phyloP scores from a whole-genome alignment of 2,329 filamentous ascomycete species.

The Cordyceps fumosorosea region DNA sequence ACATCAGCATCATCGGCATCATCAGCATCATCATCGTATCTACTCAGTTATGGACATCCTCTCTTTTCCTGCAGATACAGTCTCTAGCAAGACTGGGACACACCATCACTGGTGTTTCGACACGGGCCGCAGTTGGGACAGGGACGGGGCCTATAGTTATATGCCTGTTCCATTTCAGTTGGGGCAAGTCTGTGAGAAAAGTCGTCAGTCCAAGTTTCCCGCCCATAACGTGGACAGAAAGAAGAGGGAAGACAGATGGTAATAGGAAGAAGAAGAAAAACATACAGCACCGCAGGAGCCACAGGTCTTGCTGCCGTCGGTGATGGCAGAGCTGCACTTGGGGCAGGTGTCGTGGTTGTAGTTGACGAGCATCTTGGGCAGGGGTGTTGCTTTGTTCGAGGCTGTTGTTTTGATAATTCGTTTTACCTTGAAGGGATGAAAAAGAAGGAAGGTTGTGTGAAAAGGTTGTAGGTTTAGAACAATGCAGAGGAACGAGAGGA shows the following conservation, averaged over 20 bases:
- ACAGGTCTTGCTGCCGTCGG: conserved; percentile 45
- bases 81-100: neutral
- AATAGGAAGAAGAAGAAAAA: neutral
- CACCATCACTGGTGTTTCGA: neutral
- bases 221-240: neutral
- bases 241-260: neutral
- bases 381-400: neutral
- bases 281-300: conserved; percentile 51
- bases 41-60: neutral
- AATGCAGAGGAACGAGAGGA: neutral
- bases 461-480: neutral
- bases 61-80: too few relatives aligned
- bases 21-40: neutral
- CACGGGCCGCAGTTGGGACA: neutral
- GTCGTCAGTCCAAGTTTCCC: neutral
- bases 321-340: conserved; percentile 46
- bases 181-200: conserved; percentile 9
- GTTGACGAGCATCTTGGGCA: conserved; percentile 24
- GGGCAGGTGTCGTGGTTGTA: conserved; percentile 43
- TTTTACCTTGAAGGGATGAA: too few relatives aligned
- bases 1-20: neutral
- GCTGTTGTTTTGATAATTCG: neutral
- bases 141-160: neutral
- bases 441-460: neutral
- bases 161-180: conserved; percentile 14